These are phyloP conservation scores for Panicum hallii DNA, from an alignment of 202 grass and related monocot genomes.

Conservation along the genomic window DNA sequence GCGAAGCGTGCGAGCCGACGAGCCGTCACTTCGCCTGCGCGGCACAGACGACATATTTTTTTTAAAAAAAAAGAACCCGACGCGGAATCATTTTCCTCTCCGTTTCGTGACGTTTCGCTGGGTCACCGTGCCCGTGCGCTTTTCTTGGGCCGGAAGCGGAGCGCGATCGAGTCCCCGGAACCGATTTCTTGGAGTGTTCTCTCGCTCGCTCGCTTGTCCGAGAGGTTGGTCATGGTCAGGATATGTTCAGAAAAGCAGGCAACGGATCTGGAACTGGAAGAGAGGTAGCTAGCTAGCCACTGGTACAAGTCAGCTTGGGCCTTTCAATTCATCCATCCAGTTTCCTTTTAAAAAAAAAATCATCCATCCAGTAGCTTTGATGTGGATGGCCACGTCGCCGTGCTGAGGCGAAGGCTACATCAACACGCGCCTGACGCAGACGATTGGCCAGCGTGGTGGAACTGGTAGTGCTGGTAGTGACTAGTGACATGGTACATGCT, in stretches of 20 bases:
- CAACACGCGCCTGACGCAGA: background rate
- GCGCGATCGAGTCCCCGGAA: background rate
- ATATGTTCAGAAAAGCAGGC: background rate
- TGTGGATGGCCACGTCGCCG: conserved; percentile 10
- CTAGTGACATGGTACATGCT: background rate
- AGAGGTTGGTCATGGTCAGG: background rate
- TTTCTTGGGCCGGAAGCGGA: conserved; percentile 44
- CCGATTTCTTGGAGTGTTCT: conserved; percentile 24
- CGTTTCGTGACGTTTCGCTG: background rate
- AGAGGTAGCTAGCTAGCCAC: background rate
- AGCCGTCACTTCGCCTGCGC: background rate
- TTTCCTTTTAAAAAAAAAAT: no score
- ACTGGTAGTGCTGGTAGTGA: background rate
- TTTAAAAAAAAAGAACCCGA: background rate
- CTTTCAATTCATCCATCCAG: background rate
- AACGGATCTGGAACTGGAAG: background rate
- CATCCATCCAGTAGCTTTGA: background rate
- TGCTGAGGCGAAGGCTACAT: conserved; percentile 17
- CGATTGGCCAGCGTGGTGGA: background rate
- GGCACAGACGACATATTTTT: background rate
- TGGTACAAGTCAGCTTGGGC: conserved; percentile 5
- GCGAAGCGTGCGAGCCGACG: background rate
- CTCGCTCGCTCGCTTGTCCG: background rate
- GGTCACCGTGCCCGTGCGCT: no score
- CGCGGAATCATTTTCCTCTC: background rate